phyloP scores from a whole-genome alignment of 495 filamentous ascomycete species.

The Aspergillus carlsbadensis region DNA sequence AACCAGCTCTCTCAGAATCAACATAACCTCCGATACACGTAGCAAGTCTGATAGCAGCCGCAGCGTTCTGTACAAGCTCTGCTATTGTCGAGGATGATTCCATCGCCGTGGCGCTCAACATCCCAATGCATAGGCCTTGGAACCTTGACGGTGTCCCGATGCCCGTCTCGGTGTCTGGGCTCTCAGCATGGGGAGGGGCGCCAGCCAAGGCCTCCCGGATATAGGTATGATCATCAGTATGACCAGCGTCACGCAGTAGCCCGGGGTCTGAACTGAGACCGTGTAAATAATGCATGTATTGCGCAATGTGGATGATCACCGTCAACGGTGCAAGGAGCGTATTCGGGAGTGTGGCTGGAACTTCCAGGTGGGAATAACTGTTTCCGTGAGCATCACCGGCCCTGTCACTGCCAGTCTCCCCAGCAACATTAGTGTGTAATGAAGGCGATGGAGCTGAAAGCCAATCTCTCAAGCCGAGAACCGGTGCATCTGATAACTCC shows the following conservation, averaged over 20 bases:
- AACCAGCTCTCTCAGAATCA: not conserved
- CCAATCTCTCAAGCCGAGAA: not conserved
- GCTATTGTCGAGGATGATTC: not conserved
- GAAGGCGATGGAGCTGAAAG: not conserved
- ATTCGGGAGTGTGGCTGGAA: not conserved
- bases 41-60: not conserved
- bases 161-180: not conserved
- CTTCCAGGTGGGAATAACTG: not conserved
- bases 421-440: not conserved
- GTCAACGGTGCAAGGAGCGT: not conserved
- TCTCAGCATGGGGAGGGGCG: too few species aligned
- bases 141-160: not conserved
- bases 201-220: not conserved
- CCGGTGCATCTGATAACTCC: not conserved
- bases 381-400: not conserved
- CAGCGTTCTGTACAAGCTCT: not conserved
- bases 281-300: not conserved
- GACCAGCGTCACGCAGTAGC: too few species aligned
- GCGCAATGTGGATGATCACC: constrained; percentile 2
- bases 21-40: not conserved
- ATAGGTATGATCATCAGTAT: not conserved
- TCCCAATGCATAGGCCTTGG: constrained; percentile 4
- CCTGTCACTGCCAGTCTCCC: too few species aligned
- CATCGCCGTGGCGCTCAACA: not conserved
- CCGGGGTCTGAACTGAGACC: not conserved